A percentile compares a stretch with the other conserved stretches of the same genome.
Evolutionary conservation across 495 filamentous ascomycete species (phyloP).

Genomic region (Penicilliopsis zonata): DNA sequence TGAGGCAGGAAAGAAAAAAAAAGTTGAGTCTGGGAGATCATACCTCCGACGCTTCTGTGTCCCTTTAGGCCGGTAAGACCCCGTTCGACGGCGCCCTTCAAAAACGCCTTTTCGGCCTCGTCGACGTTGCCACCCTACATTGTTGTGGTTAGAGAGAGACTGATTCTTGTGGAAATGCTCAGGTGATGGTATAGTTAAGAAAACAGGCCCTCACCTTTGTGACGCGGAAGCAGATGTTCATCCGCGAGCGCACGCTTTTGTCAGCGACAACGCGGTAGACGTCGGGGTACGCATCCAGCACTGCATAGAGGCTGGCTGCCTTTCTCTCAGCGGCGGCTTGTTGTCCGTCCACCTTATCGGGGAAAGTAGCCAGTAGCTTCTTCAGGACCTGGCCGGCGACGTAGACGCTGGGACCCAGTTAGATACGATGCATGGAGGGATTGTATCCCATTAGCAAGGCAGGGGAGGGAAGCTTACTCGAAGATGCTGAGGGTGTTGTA

Average conservation of each 20-base stretch:
- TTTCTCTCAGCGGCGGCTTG: constrained; percentile 60
- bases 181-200: too few relatives aligned
- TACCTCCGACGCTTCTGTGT: constrained; percentile 67
- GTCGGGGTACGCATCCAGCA: constrained; percentile 56
- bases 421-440: not conserved
- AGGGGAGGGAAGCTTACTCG: constrained; percentile 33
- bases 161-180: not conserved
- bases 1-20: constrained; percentile 1
- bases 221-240: constrained; percentile 89
- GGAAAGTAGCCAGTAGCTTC: constrained; percentile 44
- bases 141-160: not conserved
- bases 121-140: constrained; percentile 38
- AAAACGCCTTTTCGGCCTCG: constrained; percentile 64
- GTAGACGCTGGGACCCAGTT: constrained; percentile 45
- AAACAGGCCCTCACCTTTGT: constrained; percentile 28
- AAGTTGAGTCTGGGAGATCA: constrained; percentile 44
- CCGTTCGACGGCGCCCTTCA: constrained; percentile 52
- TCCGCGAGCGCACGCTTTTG: constrained; percentile 61
- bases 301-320: constrained; percentile 58
- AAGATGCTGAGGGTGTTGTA: constrained; percentile 96
- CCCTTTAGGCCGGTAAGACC: constrained; percentile 67
- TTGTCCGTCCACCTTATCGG: constrained; percentile 57
- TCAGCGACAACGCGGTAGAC: constrained; percentile 64
- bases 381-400: constrained; percentile 77
- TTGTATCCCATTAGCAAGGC: not conserved